Base-by-base conservation (phyloP, 768 basidiomycete genomes). In the Neoboletus brunneissimus region DNA sequence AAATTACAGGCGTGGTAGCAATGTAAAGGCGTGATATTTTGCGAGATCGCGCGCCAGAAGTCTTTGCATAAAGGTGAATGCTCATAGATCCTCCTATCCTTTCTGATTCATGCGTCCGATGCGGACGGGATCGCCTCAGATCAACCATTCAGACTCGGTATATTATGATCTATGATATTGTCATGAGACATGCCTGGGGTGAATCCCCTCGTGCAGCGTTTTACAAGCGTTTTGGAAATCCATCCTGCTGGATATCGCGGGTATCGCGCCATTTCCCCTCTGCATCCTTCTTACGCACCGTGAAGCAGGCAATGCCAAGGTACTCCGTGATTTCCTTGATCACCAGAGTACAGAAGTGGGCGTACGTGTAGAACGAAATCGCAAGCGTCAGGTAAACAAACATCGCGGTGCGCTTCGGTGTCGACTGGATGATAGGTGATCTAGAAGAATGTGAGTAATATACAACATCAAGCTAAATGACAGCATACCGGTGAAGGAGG, bases 221-320 rank as follows among this genome's bases (percentile, higher is more conserved):
- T 68, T 45, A 72, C 45, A 47, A 50, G 10, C 50, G 53, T 53
- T 71, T 72, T 2, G 58, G 56, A 38, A 54, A 49, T 16, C 68
- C 60, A 47, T 70, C 69, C 25, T 63, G 62, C 20, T 62, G 68
- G 27, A 67, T 63, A 50, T 68, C 67, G 7, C 60, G 54, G 15
- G 73, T 72, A 35, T 72, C 62, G 51, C 71, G 69, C 89, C 89
- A 91, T 18, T 79, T 74, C 12, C 89, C 88, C 45, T 80, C 70
- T 37, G 75, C 75, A 61, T 93, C 91, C 80, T 85, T 90, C 76
- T 91, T 94, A 53, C 86, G 79, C 44, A 97, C 94, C 16, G 90
- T 93, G 67, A 97, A 94, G 75, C 94, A 98, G 1, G 93, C 96
- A 64, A 97, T 93, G 13, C 96, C 96, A 58, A 96, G 81, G 73